These are phyloP conservation scores for Chlorella sp. DNA, from an alignment of 139 green algal genomes.

Conservation along the genomic window DNA sequence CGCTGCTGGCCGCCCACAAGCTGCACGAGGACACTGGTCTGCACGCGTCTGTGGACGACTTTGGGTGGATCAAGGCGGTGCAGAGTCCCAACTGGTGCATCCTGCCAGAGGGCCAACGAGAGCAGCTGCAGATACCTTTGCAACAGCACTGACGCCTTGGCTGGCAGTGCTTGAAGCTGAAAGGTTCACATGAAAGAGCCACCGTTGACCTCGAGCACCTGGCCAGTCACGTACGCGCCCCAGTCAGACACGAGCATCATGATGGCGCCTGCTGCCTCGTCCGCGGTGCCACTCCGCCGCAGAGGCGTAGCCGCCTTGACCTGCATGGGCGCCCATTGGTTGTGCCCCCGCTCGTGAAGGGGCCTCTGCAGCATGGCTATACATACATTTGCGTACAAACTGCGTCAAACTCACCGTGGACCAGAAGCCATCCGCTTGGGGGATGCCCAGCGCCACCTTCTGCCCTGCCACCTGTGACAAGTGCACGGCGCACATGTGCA, in stretches of 20 bases:
- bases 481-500: too few relatives aligned
- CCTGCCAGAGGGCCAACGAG: slow-evolving; percentile 21
- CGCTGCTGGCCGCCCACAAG: slow-evolving; percentile 21
- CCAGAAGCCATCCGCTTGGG: slow-evolving; percentile 34
- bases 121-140: too few relatives aligned
- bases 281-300: slow-evolving; percentile 49
- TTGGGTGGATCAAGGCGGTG: slow-evolving; percentile 72
- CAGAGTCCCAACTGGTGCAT: slow-evolving; percentile 70
- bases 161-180: background rate
- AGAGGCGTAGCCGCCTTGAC: slow-evolving; percentile 47
- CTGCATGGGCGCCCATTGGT: slow-evolving; percentile 1
- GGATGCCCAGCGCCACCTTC: slow-evolving; percentile 67
- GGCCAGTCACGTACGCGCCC: slow-evolving; percentile 41
- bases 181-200: slow-evolving; percentile 41
- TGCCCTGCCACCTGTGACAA: slow-evolving; percentile 37
- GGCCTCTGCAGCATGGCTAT: background rate
- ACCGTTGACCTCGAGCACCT: slow-evolving; percentile 55
- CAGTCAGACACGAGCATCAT: slow-evolving; percentile 38
- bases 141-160: too few relatives aligned
- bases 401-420: background rate
- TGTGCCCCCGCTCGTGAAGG: background rate
- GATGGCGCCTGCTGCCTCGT: slow-evolving; percentile 77
- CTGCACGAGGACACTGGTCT: slow-evolving; percentile 30
- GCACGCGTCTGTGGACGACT: slow-evolving; percentile 63
- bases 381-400: background rate